phyloP scores from a whole-genome alignment of 352 stramenopile genomes.

The Pelagophyceae sp. region DNA sequence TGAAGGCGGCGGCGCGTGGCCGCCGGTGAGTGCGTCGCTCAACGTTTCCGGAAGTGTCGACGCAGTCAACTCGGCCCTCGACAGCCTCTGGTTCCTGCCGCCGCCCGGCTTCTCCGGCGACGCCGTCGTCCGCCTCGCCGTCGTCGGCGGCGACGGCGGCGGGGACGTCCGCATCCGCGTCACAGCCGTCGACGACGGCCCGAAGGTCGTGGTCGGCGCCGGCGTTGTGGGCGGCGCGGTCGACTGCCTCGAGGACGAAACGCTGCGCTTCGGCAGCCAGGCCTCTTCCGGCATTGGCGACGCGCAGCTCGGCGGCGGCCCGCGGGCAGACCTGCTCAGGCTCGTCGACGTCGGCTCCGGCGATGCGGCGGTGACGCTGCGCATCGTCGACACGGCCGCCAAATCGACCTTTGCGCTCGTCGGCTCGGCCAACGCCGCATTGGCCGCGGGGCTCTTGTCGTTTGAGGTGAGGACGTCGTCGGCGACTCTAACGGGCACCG shows the following conservation, averaged over 20 bases:
- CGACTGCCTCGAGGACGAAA: background rate
- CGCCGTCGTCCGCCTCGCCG: background rate
- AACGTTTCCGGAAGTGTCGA: background rate
- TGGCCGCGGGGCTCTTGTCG: background rate
- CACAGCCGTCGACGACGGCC: background rate
- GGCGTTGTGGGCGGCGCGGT: background rate
- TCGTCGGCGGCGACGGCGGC: background rate
- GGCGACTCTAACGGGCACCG: background rate
- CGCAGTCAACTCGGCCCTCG: background rate
- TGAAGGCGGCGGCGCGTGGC: background rate
- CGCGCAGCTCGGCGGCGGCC: too few relatives aligned
- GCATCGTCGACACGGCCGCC: background rate
- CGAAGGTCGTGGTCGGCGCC: background rate
- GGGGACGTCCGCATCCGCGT: background rate
- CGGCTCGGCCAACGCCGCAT: background rate
- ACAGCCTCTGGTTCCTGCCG: background rate
- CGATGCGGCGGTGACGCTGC: background rate
- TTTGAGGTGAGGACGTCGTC: background rate
- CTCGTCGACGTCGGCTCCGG: background rate
- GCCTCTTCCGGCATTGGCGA: background rate
- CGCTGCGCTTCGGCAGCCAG: background rate
- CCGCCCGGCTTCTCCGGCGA: background rate
- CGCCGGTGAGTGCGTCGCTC: background rate
- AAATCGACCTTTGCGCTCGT: background rate
- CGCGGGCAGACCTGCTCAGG: background rate